phyloP scores from a whole-genome alignment of 2,329 filamentous ascomycete species.

The Fusarium pilosicola region DNA sequence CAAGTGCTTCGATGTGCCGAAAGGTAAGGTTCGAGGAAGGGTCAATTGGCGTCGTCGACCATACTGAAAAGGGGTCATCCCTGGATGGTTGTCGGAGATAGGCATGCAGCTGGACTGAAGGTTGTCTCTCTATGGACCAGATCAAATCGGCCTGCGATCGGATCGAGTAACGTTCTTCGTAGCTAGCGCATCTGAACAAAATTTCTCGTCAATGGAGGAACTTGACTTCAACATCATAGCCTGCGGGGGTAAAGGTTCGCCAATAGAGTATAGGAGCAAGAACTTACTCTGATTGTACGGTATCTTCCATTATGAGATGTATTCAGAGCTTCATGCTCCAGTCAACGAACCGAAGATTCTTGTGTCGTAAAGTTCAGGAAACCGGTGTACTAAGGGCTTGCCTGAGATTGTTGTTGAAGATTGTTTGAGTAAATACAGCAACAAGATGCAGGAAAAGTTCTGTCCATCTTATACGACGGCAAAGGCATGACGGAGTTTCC shows the following conservation, averaged over 20 bases:
- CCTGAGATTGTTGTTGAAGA: background rate
- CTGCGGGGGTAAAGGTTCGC: background rate
- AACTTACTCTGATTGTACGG: background rate
- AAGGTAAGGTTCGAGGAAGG: background rate
- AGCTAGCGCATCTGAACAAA: background rate
- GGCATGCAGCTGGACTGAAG: background rate
- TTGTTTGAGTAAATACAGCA: background rate
- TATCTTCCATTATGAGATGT: background rate
- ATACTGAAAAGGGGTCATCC: constrained; percentile 1
- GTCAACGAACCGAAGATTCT: background rate
- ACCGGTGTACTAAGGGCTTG: no score
- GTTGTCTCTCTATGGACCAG: background rate
- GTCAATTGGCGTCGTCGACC: background rate
- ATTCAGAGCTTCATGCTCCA: background rate
- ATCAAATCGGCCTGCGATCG: background rate
- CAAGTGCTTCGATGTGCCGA: background rate
- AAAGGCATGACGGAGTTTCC: background rate
- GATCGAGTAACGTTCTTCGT: background rate
- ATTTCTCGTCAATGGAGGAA: background rate
- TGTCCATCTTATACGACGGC: background rate
- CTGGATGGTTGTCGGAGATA: background rate
- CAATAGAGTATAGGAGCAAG: background rate
- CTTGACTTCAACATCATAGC: background rate
- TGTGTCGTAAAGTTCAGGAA: no score
- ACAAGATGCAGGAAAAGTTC: background rate